phyloP scores from a whole-genome alignment of 345 rosid genomes.

The Syzygium aqueum region DNA sequence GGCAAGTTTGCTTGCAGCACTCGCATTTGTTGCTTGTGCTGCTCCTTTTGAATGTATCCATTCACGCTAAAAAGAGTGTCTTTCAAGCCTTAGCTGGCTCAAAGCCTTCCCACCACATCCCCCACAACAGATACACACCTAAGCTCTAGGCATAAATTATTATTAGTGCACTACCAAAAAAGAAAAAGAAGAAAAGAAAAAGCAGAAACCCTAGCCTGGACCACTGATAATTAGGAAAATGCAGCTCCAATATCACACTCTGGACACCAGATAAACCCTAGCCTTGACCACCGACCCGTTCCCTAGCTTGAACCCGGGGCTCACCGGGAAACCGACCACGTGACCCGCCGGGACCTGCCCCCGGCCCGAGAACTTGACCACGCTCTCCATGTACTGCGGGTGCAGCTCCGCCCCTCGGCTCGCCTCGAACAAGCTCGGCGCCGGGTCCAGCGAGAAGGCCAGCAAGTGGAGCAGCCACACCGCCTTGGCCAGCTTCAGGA shows the following conservation, averaged over 20 bases:
- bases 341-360: constrained; percentile 65
- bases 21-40: not conserved
- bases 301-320: constrained; percentile 88
- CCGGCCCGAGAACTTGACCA: constrained; percentile 36
- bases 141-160: not conserved
- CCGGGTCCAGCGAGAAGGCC: constrained; percentile 85
- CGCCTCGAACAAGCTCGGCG: constrained; percentile 80
- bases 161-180: not conserved
- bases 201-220: not conserved
- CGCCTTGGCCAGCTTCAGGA: constrained; percentile 69
- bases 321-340: constrained; percentile 69
- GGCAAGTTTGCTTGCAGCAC: not conserved
- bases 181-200: not conserved
- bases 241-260: constrained; percentile 11
- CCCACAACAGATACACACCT: not conserved
- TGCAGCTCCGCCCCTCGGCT: constrained; percentile 77
- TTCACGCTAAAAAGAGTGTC: not conserved
- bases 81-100: not conserved
- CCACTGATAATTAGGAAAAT: not conserved
- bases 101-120: not conserved
- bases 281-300: constrained; percentile 72
- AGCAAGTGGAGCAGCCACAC: constrained; percentile 91
- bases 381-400: constrained; percentile 85
- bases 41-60: not conserved
- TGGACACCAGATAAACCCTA: constrained; percentile 63